Evolutionary conservation across 768 basidiomycete species (phyloP), one percentile per base, ranked within the genome.

Genomic region (Clavulina sp.): DNA sequence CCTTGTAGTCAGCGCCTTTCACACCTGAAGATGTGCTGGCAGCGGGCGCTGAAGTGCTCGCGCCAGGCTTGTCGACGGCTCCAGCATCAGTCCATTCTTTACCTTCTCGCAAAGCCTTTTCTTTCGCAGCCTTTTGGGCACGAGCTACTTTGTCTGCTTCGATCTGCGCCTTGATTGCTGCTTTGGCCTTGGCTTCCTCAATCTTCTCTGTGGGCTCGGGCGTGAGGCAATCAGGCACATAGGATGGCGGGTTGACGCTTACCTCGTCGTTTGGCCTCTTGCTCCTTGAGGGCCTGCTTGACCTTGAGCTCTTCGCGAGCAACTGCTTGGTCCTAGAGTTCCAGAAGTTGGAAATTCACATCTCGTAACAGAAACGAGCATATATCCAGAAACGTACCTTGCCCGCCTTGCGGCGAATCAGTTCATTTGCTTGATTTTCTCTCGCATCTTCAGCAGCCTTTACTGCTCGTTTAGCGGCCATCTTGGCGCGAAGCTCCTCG

Each of bases 51-150:
- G 69, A 64, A 0, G 67, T 63, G 5, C 71, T 62, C 32, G 69
- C 54, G 1, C 60, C 33, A 0, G 70, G 55, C 0, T 70, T 57
- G 0, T 66, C 58, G 0, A 71, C 53, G 2, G 71, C 57, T 5
- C 67, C 58, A 3, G 69, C 56, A 21, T 32, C 47, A 34, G 41
- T 43, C 36, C 52, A 57, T 49, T 54, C 32, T 50, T 69, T 68
- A 1, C 92, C 92, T 32, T 93, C 88, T 30, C 92, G 75, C 4
- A 92, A 62, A 0, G 91, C 92, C 63, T 96, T 96, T 66, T 96
- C 93, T 44, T 80, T 70, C 0, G 91, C 91, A 1, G 80, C 72
- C 60, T 85, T 91, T 61, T 84, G 89, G 0, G 87, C 87, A 19
- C 93, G 78, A 5, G 77, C 81, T 49, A 76, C 76, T 68, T 91